These are phyloP conservation scores for Zasmidium angulare DNA, from an alignment of 2,329 filamentous ascomycete species.

Conservation along the genomic window DNA sequence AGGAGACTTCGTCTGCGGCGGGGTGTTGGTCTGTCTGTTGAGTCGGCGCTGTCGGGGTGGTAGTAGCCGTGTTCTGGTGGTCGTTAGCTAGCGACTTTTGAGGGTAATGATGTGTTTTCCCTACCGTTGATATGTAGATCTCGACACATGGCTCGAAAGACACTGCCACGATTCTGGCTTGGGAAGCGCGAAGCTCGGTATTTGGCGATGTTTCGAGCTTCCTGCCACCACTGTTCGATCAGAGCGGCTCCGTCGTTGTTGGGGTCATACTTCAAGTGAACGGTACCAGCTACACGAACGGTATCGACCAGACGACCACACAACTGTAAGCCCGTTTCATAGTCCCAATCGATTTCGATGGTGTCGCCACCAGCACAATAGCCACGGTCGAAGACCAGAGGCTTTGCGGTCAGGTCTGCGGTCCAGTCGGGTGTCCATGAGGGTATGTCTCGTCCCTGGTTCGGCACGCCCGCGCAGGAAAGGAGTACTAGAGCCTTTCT, in stretches of 20 bases:
- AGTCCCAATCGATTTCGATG: constrained; percentile 30
- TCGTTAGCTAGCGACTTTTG: constrained; percentile 1
- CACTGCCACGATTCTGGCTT: constrained; percentile 2
- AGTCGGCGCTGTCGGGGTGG: neutral
- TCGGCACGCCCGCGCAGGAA: constrained; percentile 31
- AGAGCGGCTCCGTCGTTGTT: constrained; percentile 6
- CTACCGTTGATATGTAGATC: constrained; percentile 20
- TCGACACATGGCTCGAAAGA: constrained; percentile 26
- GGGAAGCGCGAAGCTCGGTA: neutral
- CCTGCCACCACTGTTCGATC: constrained; percentile 27
- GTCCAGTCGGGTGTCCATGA: constrained; percentile 33
- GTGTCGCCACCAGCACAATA: constrained; percentile 27
- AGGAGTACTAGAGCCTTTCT: constrained; percentile 28
- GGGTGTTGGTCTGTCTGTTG: neutral
- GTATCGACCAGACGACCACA: constrained; percentile 32
- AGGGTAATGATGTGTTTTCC: neutral
- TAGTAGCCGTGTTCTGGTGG: constrained; percentile 17
- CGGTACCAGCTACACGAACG: constrained; percentile 22
- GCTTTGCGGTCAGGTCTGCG: constrained; percentile 23
- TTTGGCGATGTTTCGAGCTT: constrained; percentile 25
- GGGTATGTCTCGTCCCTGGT: constrained; percentile 23
- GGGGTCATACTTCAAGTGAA: constrained; percentile 18
- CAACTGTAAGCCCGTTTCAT: constrained; percentile 26
- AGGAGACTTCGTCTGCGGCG: constrained; percentile 25
- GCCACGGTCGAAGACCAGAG: constrained; percentile 27